These are phyloP conservation scores for Penicillium antarcticum DNA, from an alignment of 495 filamentous ascomycete genomes.

Conservation along the genomic window DNA sequence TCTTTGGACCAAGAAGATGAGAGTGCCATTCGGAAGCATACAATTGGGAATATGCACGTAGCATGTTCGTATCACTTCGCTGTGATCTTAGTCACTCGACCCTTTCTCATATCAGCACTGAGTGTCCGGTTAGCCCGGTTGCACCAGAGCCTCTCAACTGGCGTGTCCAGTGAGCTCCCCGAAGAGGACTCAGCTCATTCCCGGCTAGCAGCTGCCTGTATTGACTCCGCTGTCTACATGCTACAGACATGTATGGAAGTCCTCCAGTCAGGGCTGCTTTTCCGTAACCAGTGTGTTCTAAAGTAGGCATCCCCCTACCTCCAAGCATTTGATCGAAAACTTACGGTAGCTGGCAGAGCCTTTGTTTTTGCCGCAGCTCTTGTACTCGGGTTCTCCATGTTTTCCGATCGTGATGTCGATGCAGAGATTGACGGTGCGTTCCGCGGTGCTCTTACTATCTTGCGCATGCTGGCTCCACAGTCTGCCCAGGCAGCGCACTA, in stretches of 20 bases:
- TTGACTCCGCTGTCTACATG: constrained; percentile 42
- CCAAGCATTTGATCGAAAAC: neutral
- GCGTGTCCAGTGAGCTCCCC: neutral
- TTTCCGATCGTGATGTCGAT: constrained; percentile 32
- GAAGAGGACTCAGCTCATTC: constrained; percentile 35
- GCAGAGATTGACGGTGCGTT: constrained; percentile 31
- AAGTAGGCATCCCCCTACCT: constrained; percentile 17
- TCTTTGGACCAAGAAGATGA: constrained; percentile 15
- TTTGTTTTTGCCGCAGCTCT: constrained; percentile 41
- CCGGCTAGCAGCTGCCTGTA: constrained; percentile 31
- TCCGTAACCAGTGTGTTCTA: constrained; percentile 37
- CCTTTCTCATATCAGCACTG: constrained; percentile 37
- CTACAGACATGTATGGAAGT: constrained; percentile 39
- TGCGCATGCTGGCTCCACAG: constrained; percentile 30
- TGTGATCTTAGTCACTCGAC: constrained; percentile 39
- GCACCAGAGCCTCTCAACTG: constrained; percentile 22
- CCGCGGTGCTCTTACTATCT: constrained; percentile 26
- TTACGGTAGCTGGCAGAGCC: constrained; percentile 26
- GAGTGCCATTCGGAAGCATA: constrained; percentile 23
- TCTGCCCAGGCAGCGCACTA: constrained; percentile 43
- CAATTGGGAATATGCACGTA: constrained; percentile 38
- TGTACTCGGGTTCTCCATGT: constrained; percentile 43
- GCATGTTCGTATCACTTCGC: constrained; percentile 44
- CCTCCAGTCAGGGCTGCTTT: constrained; percentile 26
- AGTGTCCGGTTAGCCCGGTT: constrained; percentile 34